Base-by-base conservation (phyloP, 352 stramenopile genomes). In the Pythium biforme region DNA sequence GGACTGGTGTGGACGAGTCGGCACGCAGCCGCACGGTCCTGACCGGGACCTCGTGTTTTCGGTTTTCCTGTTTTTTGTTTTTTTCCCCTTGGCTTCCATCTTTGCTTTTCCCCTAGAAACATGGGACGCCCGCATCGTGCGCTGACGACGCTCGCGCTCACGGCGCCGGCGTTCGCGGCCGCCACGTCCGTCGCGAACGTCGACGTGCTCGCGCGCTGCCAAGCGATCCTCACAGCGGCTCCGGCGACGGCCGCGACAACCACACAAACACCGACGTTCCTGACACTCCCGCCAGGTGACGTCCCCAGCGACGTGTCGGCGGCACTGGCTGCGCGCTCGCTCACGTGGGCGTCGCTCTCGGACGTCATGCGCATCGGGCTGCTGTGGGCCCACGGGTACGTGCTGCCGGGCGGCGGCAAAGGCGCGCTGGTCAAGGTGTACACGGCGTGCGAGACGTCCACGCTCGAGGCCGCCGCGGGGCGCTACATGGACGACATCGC, bases 321-420 rank as follows among this genome's bases (percentile, higher is more conserved):
- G 7, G 50, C 34, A 20, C 41, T 67, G 6, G 12, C 43, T 4
- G 22, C 41, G 7, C 25, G 52, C 12, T 47, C 47, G 8, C 10
- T 61, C 22, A 17, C 49, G 19, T 87, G 75, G 75, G 60, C 20
- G 39, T 41, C 60, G 9, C 64, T 87, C 50, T 48, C 73, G 29
- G 77, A 87, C 46, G 58, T 52, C 14, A 58, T 68, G 15, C 81
- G 81, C 58, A 65, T 81, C 6, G 75, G 69, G 15, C 29, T 87
- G 22, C 64, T 87, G 4, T 87, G 73, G 73, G 62, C 58, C 20
- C 64, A 87, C 26, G 77, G 75, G 3, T 84, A 81, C 69, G 75
- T 81, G 20, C 65, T 79, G 22, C 58, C 62, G 10, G 69, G 71
- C 27, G 69, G 54, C 27, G 52, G 59, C 40, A 61, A 46, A 45